A percentile compares a stretch with the other conserved stretches of the same genome.
Evolutionary conservation across 352 stramenopile species (phyloP).

Genomic region (Pythium utonaiense): DNA sequence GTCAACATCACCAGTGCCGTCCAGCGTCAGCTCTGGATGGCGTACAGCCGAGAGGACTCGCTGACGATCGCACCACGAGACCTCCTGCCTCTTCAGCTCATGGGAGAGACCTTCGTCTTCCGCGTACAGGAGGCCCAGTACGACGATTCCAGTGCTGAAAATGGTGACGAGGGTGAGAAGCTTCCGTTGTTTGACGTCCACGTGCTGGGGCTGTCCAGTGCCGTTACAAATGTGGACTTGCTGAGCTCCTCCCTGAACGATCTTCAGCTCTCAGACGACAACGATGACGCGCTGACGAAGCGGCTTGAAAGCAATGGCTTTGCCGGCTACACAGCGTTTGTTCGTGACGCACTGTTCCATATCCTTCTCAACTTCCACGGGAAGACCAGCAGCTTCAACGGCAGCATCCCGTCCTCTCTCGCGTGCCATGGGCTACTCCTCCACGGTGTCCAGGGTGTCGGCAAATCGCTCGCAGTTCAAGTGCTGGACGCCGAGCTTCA

Average conservation of each 20-base stretch:
- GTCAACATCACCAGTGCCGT: slow-evolving; percentile 33
- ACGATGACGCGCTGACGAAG: slow-evolving; percentile 20
- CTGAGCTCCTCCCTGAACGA: slow-evolving; percentile 1
- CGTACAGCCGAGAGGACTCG: background rate
- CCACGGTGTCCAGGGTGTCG: slow-evolving; percentile 58
- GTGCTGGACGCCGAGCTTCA: slow-evolving; percentile 28
- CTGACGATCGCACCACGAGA: slow-evolving; percentile 12
- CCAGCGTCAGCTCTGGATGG: slow-evolving; percentile 32
- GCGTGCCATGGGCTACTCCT: slow-evolving; percentile 54
- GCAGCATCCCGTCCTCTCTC: slow-evolving; percentile 16
- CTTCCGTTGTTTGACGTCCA: slow-evolving; percentile 9
- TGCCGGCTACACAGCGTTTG: slow-evolving; percentile 46
- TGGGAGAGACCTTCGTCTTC: slow-evolving; percentile 55
- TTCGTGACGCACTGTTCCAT: slow-evolving; percentile 56
- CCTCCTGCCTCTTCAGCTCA: slow-evolving; percentile 40
- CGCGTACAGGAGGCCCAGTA: slow-evolving; percentile 23
- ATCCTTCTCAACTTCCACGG: slow-evolving; percentile 33
- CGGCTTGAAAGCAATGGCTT: slow-evolving; percentile 38
- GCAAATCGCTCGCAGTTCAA: slow-evolving; percentile 53
- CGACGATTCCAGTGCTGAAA: background rate
- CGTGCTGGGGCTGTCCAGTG: background rate
- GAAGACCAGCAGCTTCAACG: background rate
- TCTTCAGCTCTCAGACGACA: slow-evolving; percentile 12
- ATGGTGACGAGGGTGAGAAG: slow-evolving; percentile 3
- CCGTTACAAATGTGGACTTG: slow-evolving; percentile 3